Base-by-base conservation (phyloP, 2,329 filamentous ascomycete genomes). In the Paracoccidioides lutzii region DNA sequence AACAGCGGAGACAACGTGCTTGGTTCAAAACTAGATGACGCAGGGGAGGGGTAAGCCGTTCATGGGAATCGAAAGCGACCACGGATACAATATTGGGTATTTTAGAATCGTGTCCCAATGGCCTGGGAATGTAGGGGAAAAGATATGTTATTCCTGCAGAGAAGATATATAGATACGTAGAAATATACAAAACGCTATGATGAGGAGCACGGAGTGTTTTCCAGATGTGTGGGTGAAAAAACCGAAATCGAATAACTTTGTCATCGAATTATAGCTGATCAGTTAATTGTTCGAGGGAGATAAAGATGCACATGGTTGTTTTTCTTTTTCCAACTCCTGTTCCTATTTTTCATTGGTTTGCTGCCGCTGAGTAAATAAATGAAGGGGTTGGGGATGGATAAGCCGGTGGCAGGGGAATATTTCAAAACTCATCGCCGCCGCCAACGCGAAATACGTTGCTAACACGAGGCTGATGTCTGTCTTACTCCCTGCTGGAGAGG, bases 371-470 rank as follows among this genome's bases (percentile, higher is more conserved):
- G 8, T 40, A 44, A 52, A 42, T 41, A 55, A 52, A 56, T 35
- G 10, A 55, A 49, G 54, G 38, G 56, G 55, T 58, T 51, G 57
- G 58, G 58, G 58, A 32, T 40, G 51, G 57, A 65, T 65, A 66
- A 61, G 60, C 52, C 41, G 64, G 63, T 65, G 64, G 64, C 64
- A 63, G 64, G 64, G 63, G 33, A 45, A n/a, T 54, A 46, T 15
- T 14, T 30, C 49, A 42, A 22, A 22, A 22, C 22, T 50, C 48
- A 28, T 14, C 48, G 15, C 28, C 32, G 4, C 38, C n/a, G n/a
- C 49, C 49, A 52, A 30, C 28, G 4, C 37, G n/a, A 40, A 52
- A 42, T 12, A 40, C n/a, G 6, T 8, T 8, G 6, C 9, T 8
- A 9, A 9, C 28, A 22, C 32, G 12, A 48, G n/a, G n/a, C 14